Percentiles rank a stretch among this genome's conserved stretches.
Conservation (phyloP, 2,329 filamentous ascomycete genomes). For the Fusarium subglutinans region DNA sequence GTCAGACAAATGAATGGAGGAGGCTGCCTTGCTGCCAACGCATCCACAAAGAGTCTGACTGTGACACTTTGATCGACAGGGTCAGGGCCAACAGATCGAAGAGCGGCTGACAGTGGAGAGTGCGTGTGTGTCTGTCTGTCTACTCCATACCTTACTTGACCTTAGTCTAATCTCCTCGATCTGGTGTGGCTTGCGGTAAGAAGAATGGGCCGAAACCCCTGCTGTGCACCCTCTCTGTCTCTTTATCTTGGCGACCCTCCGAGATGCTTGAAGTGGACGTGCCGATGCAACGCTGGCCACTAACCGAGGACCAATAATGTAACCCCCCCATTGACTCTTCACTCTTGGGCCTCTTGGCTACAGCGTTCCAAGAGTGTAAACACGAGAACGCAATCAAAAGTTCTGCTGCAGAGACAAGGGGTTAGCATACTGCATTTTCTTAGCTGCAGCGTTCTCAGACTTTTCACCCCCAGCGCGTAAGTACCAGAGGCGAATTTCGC, state of each 20-base stretch:
- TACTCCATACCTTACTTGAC: background rate
- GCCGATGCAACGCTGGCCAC: background rate
- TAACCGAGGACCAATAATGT: slow-evolving; percentile 2
- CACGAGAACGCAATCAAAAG: slow-evolving; percentile 28
- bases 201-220: background rate
- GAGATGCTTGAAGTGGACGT: background rate
- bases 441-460: slow-evolving; percentile 14
- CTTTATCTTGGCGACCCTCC: background rate
- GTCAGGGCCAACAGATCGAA: background rate
- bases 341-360: background rate
- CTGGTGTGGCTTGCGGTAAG: background rate
- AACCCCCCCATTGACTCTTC: background rate
- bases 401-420: slow-evolving; percentile 5
- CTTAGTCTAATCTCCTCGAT: background rate
- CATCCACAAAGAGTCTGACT: background rate
- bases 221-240: background rate
- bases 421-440: background rate
- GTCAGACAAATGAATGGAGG: background rate
- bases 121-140: background rate
- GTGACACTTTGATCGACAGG: background rate
- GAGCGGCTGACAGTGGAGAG: background rate
- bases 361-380: background rate
- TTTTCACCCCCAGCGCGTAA: background rate
- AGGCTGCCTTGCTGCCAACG: background rate
- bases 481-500: background rate